These are phyloP conservation scores for Chlorella ohadii DNA, from an alignment of 139 green algal genomes.

Conservation along the genomic window DNA sequence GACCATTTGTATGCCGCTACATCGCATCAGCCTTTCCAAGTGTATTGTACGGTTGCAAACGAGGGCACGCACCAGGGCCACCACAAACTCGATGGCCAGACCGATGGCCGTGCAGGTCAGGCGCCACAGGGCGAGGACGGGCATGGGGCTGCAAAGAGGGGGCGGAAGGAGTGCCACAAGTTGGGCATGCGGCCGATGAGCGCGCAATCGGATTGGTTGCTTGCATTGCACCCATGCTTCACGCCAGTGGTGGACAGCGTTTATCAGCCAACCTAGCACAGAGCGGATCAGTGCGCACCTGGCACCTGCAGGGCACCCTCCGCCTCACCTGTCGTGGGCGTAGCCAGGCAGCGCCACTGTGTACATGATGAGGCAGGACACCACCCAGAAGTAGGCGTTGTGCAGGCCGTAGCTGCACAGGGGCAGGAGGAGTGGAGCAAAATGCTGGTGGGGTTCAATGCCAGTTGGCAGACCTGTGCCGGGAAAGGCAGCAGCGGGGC, in stretches of 20 bases:
- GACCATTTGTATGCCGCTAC: too few relatives aligned
- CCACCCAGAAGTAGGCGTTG: constrained; percentile 30
- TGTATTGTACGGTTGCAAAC: too few relatives aligned
- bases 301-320: too few relatives aligned
- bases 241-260: too few relatives aligned
- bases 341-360: constrained; percentile 25
- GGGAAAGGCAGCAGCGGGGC: too few relatives aligned
- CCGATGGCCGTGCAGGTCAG: constrained; percentile 26
- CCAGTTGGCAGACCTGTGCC: too few relatives aligned
- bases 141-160: neutral
- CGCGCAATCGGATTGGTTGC: neutral
- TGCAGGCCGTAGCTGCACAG: neutral
- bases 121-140: constrained; percentile 30
- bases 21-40: too few relatives aligned
- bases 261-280: too few relatives aligned
- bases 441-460: neutral
- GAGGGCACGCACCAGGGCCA: neutral
- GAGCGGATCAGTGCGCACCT: too few relatives aligned
- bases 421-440: neutral
- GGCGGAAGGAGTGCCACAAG: too few relatives aligned
- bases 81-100: constrained; percentile 5
- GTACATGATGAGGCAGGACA: constrained; percentile 30
- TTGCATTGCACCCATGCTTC: too few relatives aligned
- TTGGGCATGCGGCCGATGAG: too few relatives aligned
- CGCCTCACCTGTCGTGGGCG: neutral